phyloP scores from a whole-genome alignment of 805 yeast species.

The Lachancea meyersii region DNA sequence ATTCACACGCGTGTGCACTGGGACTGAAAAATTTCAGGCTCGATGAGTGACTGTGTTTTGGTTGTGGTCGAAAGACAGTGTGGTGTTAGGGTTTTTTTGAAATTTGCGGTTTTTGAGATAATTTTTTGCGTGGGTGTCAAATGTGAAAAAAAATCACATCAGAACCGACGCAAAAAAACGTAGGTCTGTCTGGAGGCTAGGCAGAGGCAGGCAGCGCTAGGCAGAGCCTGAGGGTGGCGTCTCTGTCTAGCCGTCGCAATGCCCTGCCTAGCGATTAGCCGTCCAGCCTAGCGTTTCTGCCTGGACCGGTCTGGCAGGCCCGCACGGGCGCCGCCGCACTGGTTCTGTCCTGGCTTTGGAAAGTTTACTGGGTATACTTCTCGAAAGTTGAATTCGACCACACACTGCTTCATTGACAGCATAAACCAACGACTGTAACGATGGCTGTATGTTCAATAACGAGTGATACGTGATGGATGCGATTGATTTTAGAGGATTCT shows the following conservation, averaged over 20 bases:
- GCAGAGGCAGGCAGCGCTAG: neutral
- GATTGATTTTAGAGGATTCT: neutral
- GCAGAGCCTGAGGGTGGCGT: neutral
- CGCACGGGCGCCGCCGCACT: neutral
- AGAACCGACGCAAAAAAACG: neutral
- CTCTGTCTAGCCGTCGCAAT: neutral
- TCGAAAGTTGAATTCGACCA: neutral
- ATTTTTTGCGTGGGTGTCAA: neutral
- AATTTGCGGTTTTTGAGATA: neutral
- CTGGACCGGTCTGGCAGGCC: neutral
- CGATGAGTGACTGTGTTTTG: neutral
- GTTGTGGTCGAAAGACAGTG: neutral
- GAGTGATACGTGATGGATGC: neutral
- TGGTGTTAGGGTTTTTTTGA: conserved; percentile 2
- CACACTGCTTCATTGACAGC: neutral
- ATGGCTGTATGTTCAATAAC: conserved; percentile 8
- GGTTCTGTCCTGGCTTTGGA: neutral
- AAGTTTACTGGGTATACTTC: neutral
- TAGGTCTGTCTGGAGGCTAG: neutral
- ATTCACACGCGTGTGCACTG: neutral
- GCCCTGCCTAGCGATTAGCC: neutral
- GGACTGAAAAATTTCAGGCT: conserved; percentile 1
- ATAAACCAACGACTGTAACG: conserved; percentile 6
- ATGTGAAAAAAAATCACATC: neutral
- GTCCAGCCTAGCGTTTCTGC: neutral